These are phyloP conservation scores for Coelastrella sp. DNA, from an alignment of 139 green algal species.

Conservation along the genomic window DNA sequence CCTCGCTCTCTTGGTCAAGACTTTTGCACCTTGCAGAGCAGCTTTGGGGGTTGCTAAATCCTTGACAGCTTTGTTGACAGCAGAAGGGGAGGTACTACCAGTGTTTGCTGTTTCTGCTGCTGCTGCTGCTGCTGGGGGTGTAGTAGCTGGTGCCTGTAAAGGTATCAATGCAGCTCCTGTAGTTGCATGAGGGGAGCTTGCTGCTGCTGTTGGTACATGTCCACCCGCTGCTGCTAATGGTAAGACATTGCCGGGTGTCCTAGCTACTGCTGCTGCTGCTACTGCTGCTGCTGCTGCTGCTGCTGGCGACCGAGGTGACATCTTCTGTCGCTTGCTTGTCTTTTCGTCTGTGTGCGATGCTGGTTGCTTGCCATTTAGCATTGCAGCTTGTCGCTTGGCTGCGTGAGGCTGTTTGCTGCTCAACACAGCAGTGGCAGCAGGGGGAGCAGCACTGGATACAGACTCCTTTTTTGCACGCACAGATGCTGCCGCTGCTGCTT, in stretches of 20 bases:
- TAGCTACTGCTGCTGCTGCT: background rate
- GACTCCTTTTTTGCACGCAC: no score
- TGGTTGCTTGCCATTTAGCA: no score
- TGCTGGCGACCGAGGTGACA: background rate
- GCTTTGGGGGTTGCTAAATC: background rate
- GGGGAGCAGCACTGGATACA: no score
- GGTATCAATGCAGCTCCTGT: no score
- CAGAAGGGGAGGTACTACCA: background rate
- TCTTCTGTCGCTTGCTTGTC: no score
- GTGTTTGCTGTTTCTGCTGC: no score
- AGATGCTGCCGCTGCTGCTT: no score
- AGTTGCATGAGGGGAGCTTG: no score
- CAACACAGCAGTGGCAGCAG: no score
- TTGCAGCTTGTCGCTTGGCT: no score
- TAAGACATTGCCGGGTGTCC: background rate
- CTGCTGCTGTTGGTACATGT: background rate
- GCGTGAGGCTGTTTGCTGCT: no score
- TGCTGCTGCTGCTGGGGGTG: constrained; percentile 21
- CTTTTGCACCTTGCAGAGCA: background rate
- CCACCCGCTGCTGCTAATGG: background rate
- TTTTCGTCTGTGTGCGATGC: no score
- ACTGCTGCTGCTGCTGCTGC: constrained; percentile 4
- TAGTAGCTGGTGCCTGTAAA: constrained; percentile 2
- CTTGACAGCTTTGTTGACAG: background rate
- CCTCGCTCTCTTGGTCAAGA: background rate